These are phyloP conservation scores for Pilasporangium apinafurcum DNA, from an alignment of 352 stramenopile species.

Conservation along the genomic window DNA sequence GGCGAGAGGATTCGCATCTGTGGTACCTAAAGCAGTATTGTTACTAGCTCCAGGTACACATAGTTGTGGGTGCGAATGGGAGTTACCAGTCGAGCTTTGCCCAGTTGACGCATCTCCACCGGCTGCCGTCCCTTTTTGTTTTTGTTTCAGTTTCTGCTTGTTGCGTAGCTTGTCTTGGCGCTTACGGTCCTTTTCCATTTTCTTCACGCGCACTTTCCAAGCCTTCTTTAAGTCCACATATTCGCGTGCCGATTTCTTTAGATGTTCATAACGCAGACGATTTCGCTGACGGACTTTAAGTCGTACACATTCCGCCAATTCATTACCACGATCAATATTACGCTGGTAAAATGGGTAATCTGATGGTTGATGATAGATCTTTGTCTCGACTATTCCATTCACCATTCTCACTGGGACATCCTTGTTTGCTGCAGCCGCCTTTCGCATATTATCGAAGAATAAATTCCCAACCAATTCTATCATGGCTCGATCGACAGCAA, in stretches of 20 bases:
- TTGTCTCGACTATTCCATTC: conserved; percentile 34
- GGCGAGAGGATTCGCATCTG: too few relatives aligned
- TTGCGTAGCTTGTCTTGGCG: conserved; percentile 71
- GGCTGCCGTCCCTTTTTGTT: conserved; percentile 23
- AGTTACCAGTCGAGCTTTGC: conserved; percentile 5
- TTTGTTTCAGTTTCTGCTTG: conserved; percentile 62
- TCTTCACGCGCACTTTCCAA: conserved; percentile 83
- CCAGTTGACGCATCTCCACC: conserved; percentile 15
- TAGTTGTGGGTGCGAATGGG: too few relatives aligned
- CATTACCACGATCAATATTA: conserved; percentile 50
- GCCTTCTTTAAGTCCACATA: conserved; percentile 77
- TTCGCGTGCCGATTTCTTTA: conserved; percentile 68
- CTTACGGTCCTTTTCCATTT: conserved; percentile 84
- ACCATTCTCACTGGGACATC: conserved; percentile 47
- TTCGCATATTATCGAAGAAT: conserved; percentile 58
- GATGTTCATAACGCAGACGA: conserved; percentile 48
- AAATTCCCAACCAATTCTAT: conserved; percentile 55
- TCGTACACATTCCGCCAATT: conserved; percentile 45
- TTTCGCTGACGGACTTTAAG: conserved; percentile 64
- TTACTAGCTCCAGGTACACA: too few relatives aligned
- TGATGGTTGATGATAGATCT: conserved; percentile 62
- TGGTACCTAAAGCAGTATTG: too few relatives aligned
- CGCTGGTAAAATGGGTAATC: conserved; percentile 73
- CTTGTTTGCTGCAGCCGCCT: conserved; percentile 42
- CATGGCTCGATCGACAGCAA: conserved; percentile 57